Conservation (phyloP, 2,329 filamentous ascomycete genomes). For the Arthrinium phaeospermum region DNA sequence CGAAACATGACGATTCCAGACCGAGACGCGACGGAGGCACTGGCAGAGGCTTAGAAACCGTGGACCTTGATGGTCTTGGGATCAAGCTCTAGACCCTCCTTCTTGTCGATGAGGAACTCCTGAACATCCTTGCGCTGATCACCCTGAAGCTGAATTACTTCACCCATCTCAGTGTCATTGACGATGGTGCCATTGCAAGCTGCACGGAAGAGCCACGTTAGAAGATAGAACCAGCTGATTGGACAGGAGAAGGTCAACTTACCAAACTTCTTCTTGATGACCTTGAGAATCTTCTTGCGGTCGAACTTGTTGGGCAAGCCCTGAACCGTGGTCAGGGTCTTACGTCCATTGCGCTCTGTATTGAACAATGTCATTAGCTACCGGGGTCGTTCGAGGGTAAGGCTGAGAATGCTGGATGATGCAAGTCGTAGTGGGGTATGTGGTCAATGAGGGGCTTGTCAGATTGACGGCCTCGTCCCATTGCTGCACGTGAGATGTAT, state of each 20-base stretch:
- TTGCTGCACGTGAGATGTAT: slow-evolving; percentile 20
- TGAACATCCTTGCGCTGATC: slow-evolving; percentile 99
- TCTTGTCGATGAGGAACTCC: slow-evolving; percentile 96
- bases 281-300: slow-evolving; percentile 99
- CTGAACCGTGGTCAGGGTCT: slow-evolving; percentile 99
- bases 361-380: slow-evolving; percentile 45
- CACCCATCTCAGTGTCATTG: slow-evolving; percentile 93
- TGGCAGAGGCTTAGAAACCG: slow-evolving; percentile 62
- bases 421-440: slow-evolving; percentile 5
- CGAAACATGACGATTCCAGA: slow-evolving; percentile 31
- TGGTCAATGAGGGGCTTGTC: not conserved
- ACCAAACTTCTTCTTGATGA: slow-evolving; percentile 99
- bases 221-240: not conserved
- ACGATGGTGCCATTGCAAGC: slow-evolving; percentile 99
- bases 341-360: slow-evolving; percentile 99
- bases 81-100: slow-evolving; percentile 91
- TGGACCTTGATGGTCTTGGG: slow-evolving; percentile 93
- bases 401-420: slow-evolving; percentile 7
- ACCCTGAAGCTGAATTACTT: slow-evolving; percentile 99
- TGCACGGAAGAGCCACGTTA: slow-evolving; percentile 38
- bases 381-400: not conserved
- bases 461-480: slow-evolving; percentile 1
- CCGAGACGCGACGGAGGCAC: slow-evolving; percentile 23
- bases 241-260: slow-evolving; percentile 41
- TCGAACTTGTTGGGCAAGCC: slow-evolving; percentile 99